Base-by-base conservation (phyloP, 2,329 filamentous ascomycete genomes). In the Fusarium sacchari region DNA sequence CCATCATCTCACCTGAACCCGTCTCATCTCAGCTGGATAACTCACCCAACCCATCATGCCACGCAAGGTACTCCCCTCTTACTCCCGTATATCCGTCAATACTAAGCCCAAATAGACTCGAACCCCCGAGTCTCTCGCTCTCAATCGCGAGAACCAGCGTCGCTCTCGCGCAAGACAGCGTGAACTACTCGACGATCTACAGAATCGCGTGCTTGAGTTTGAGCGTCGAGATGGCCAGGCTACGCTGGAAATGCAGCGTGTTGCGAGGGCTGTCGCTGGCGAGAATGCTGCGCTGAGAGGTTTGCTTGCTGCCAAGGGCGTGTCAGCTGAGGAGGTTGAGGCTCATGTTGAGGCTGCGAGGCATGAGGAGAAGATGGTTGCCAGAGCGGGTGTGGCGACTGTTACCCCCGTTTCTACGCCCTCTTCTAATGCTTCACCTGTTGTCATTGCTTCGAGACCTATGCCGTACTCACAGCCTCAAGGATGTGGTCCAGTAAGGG, bases 191-290 rank as follows among this genome's bases (percentile, higher is more conserved):
- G 81, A 82, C 14, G 79, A 81, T 9, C 79, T 88, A 26, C 84
- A 86, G 71, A 75, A 67, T 15, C 80, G 81, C 11, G 64, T 88
- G 14, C 79, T 78, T n/a, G 82, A 83, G 34, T 84, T 83, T 70
- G 84, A 87, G 76, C 75, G 75, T 13, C 80, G 77, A 6, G 86
- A 83, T 32, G 81, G 83, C 3, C 80, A 83, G 65, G 86, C 86
- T 10, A 84, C 84, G 8, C 73, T 83, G 4, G 85, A 85, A 67
- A 84, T 88, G 82, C 86, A 88, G 76, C 80, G 77, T 7, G 84
- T 84, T 1, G 86, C 86, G 8, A 82, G 84, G 20, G 76, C 75
- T 47, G 84, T 88, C 8, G 82, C 81, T 17, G 71, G 77, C 15
- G 84, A 86, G 64, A 88, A 88, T 60, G 76, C 74, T 34, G 75